Evolutionary conservation across 2,329 filamentous ascomycete genomes (phyloP).

Genomic region (Aspergillus luchuensis): DNA sequence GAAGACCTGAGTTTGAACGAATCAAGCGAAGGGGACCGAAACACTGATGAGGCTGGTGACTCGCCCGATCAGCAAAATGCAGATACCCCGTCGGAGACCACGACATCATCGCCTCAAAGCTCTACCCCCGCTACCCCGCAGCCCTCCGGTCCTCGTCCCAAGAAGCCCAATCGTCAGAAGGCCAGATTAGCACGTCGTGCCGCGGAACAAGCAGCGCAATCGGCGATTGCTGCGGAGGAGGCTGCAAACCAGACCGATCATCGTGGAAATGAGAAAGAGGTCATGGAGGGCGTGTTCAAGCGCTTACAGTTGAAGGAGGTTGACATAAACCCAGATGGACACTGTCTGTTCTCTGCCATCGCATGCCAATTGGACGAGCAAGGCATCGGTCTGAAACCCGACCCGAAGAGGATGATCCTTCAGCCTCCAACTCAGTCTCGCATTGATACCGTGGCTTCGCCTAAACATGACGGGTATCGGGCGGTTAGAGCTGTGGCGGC

Average conservation of each 20-base stretch:
- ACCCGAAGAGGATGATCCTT: slow-evolving; percentile 37
- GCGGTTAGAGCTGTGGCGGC: slow-evolving; percentile 71
- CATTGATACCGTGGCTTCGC: slow-evolving; percentile 35
- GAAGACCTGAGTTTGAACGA: slow-evolving; percentile 39
- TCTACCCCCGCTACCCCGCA: slow-evolving; percentile 16
- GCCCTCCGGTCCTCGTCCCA: slow-evolving; percentile 39
- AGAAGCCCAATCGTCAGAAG: slow-evolving; percentile 88
- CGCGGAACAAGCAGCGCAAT: slow-evolving; percentile 74
- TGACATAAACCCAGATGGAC: slow-evolving; percentile 84
- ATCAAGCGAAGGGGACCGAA: slow-evolving; percentile 13
- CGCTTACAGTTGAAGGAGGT: slow-evolving; percentile 68
- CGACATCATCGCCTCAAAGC: slow-evolving; percentile 17
- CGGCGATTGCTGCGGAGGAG: slow-evolving; percentile 70
- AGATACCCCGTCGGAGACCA: slow-evolving; percentile 5
- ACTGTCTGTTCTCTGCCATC: slow-evolving; percentile 90
- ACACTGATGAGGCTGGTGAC: slow-evolving; percentile 2
- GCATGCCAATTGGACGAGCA: slow-evolving; percentile 74
- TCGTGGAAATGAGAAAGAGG: slow-evolving; percentile 67
- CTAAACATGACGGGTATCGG: slow-evolving; percentile 60
- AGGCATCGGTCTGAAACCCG: slow-evolving; percentile 41
- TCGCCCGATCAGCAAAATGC: slow-evolving; percentile 5
- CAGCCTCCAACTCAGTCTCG: slow-evolving; percentile 34
- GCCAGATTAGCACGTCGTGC: slow-evolving; percentile 86
- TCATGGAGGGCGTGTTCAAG: slow-evolving; percentile 69
- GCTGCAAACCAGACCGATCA: slow-evolving; percentile 73